Conservation (phyloP, 495 filamentous ascomycete genomes). For the Amorphotheca resinae region DNA sequence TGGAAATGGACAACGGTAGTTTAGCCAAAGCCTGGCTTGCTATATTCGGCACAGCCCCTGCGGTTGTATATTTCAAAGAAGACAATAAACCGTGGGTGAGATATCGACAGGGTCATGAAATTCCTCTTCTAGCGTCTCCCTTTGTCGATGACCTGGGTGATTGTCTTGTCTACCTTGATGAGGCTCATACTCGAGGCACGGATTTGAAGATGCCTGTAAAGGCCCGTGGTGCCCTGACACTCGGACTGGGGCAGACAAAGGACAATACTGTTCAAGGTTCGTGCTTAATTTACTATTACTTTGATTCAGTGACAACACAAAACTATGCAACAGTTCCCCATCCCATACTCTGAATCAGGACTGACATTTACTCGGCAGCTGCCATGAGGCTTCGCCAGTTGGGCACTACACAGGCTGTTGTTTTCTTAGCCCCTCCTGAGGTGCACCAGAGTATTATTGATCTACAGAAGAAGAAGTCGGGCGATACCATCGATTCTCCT, state of each 20-base stretch:
- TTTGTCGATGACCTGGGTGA: slow-evolving; percentile 34
- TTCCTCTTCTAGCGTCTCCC: slow-evolving; percentile 34
- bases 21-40: slow-evolving; percentile 37
- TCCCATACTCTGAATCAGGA: not conserved
- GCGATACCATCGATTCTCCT: slow-evolving; percentile 2
- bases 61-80: slow-evolving; percentile 36
- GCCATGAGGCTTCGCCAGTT: slow-evolving; percentile 36
- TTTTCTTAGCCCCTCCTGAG: slow-evolving; percentile 35
- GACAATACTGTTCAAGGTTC: slow-evolving; percentile 48
- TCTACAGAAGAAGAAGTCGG: slow-evolving; percentile 4
- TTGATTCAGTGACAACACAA: too few species aligned
- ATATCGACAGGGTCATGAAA: slow-evolving; percentile 28
- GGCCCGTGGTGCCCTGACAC: slow-evolving; percentile 39
- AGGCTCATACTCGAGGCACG: slow-evolving; percentile 48
- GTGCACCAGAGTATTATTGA: slow-evolving; percentile 28
- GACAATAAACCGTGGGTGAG: slow-evolving; percentile 34
- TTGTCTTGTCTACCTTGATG: slow-evolving; percentile 48
- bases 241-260: slow-evolving; percentile 43
- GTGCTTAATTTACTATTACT: not conserved
- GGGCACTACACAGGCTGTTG: slow-evolving; percentile 26
- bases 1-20: slow-evolving; percentile 31
- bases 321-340: too few species aligned
- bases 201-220: slow-evolving; percentile 41
- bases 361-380: slow-evolving; percentile 23
- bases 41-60: slow-evolving; percentile 23